Percentiles rank a stretch among this genome's conserved stretches.
These are phyloP conservation scores for Penicillium sp. DNA, from an alignment of 2,329 filamentous ascomycete species.

Conservation along the genomic window DNA sequence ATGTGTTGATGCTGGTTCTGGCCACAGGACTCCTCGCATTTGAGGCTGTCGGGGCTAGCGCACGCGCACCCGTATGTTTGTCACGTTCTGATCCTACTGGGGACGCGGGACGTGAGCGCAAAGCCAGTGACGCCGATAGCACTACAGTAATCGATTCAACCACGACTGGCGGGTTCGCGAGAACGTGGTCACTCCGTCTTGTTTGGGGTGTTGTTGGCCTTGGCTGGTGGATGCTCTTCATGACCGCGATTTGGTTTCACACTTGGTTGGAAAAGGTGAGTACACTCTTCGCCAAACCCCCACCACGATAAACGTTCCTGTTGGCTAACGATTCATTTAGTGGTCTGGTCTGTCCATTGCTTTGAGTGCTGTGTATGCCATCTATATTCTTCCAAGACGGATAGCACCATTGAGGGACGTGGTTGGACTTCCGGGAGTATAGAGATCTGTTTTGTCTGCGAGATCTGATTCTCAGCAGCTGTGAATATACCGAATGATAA, in stretches of 20 bases:
- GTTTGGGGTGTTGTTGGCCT: slow-evolving; percentile 63
- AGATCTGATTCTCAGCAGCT: not conserved
- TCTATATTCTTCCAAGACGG: slow-evolving; percentile 53
- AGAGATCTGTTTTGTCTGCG: slow-evolving; percentile 8
- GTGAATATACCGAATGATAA: slow-evolving; percentile 12
- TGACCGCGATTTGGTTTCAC: slow-evolving; percentile 98
- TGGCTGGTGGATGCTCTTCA: slow-evolving; percentile 93
- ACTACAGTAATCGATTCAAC: slow-evolving; percentile 25
- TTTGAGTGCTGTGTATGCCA: slow-evolving; percentile 48
- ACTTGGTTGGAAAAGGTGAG: slow-evolving; percentile 95
- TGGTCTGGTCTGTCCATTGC: slow-evolving; percentile 53
- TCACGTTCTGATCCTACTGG: slow-evolving; percentile 18
- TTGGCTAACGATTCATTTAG: slow-evolving; percentile 31
- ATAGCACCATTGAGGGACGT: slow-evolving; percentile 46
- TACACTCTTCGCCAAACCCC: slow-evolving; percentile 26
- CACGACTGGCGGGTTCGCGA: slow-evolving; percentile 51
- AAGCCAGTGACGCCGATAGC: slow-evolving; percentile 22
- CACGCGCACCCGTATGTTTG: slow-evolving; percentile 51
- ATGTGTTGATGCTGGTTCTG: slow-evolving; percentile 88
- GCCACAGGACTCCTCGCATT: slow-evolving; percentile 78
- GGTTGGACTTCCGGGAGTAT: slow-evolving; percentile 47
- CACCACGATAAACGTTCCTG: not conserved
- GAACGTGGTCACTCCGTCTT: slow-evolving; percentile 55
- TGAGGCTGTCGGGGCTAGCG: slow-evolving; percentile 65
- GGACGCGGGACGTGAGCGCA: slow-evolving; percentile 43